Evolutionary conservation across 1,139 yeast genomes (phyloP).

Genomic region (Kluyveromyces sp.): DNA sequence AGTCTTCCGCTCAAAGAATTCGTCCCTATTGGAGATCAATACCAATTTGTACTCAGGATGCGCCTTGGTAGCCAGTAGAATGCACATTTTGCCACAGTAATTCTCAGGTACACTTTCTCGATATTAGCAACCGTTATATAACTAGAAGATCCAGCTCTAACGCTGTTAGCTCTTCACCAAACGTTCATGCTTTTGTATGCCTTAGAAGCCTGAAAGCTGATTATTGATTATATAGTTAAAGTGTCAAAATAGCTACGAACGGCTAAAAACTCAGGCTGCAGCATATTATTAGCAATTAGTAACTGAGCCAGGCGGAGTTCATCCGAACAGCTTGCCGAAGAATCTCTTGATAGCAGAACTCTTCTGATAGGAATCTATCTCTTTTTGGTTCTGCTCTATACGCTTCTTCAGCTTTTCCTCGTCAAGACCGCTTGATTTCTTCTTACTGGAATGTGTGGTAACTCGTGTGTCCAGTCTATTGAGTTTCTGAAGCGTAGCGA

Average conservation of each 20-base stretch:
- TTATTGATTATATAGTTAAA: too few relatives aligned
- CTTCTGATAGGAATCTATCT: slow-evolving; percentile 23
- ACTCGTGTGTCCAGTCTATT: slow-evolving; percentile 19
- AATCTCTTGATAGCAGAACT: slow-evolving; percentile 24
- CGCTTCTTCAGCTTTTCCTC: slow-evolving; percentile 25
- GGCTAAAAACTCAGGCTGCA: too few relatives aligned
- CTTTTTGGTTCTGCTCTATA: slow-evolving; percentile 29
- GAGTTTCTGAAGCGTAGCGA: slow-evolving; percentile 22
- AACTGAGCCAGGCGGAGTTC: too few relatives aligned
- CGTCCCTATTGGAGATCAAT: slow-evolving; percentile 79
- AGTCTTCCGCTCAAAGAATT: slow-evolving; percentile 69
- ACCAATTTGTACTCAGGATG: slow-evolving; percentile 66
- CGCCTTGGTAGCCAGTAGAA: slow-evolving; percentile 50
- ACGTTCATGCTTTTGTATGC: too few relatives aligned
- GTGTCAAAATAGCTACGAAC: too few relatives aligned
- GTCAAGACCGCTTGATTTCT: slow-evolving; percentile 11
- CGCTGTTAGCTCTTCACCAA: too few relatives aligned
- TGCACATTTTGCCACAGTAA: slow-evolving; percentile 46
- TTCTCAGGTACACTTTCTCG: background rate
- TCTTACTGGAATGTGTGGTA: slow-evolving; percentile 8
- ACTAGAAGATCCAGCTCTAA: too few relatives aligned
- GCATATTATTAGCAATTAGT: too few relatives aligned
- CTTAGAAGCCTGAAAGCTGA: too few relatives aligned
- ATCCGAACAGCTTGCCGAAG: slow-evolving; percentile 22
- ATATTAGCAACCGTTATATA: background rate